Evolutionary conservation across 805 yeast species (phyloP).

Genomic region (Kodamaea fukazawae): DNA sequence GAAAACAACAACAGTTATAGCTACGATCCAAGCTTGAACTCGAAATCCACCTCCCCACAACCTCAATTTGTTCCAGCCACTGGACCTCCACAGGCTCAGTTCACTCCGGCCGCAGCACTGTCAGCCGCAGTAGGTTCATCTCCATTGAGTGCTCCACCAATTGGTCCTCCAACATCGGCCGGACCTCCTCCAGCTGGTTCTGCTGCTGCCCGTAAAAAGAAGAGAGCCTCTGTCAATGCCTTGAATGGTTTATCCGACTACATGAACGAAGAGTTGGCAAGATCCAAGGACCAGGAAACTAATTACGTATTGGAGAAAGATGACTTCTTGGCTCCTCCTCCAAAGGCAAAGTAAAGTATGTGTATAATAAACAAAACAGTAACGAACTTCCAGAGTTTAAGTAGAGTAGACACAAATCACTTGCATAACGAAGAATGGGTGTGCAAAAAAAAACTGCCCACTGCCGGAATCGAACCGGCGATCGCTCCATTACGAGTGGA

Average conservation of each 20-base stretch:
- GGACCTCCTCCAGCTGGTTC: conserved; percentile 19
- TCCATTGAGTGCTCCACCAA: conserved; percentile 6
- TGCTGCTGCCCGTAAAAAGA: conserved; percentile 27
- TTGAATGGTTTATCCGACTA: conserved; percentile 32
- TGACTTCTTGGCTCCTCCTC: conserved; percentile 33
- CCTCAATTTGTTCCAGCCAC: conserved; percentile 1
- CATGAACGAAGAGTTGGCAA: conserved; percentile 44
- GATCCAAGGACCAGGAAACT: conserved; percentile 36
- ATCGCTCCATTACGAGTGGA: conserved; percentile 55
- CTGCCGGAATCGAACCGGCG: conserved; percentile 55
- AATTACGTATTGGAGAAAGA: conserved; percentile 7
- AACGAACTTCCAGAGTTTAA: neutral
- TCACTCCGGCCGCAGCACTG: conserved; percentile 13
- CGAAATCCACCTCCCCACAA: conserved; percentile 7
- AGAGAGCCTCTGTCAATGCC: conserved; percentile 19
- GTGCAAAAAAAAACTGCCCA: conserved; percentile 34
- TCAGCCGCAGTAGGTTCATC: conserved; percentile 12
- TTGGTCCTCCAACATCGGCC: conserved; percentile 8
- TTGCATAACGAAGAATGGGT: no score
- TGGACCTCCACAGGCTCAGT: conserved; percentile 8
- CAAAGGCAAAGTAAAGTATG: conserved; percentile 13
- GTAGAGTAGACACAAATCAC: no score
- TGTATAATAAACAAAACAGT: neutral
- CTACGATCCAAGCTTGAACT: conserved; percentile 14
- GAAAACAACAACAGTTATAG: conserved; percentile 22